Evolutionary conservation across 441 rosid genomes (phyloP), one percentile per base, ranked within the genome.

Genomic region (Erodium trifolium): DNA sequence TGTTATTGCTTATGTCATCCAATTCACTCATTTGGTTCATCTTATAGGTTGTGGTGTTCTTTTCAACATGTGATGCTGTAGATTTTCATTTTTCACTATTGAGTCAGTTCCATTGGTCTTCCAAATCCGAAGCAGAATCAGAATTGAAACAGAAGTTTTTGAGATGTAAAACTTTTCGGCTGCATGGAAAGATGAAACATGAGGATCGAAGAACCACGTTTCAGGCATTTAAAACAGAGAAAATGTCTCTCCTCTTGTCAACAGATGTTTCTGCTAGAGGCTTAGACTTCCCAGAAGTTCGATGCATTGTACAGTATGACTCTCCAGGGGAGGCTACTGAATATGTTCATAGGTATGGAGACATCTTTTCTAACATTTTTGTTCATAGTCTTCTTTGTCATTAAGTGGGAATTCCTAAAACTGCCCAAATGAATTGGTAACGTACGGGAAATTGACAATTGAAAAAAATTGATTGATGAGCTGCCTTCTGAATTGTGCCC

Each of bases 291-390:
- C 97, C 96, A 13, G 83, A 87, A 79, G 97, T 94, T 67, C 84
- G 82, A 78, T 94, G 96, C 77, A 94, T 91, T 71, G 82, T 91
- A 72, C 99, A 94, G 77, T 94, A 94, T 67, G 99, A 94, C 82
- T 91, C 95, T 73, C 96, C 99, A 3, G 99, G 99, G 76, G 99
- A 93, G 82, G 99, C 99, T 63, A 89, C 93, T 10, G 99, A 93
- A 82, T 93, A 93, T 75, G 99, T 91, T 70, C 97, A 91, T 74
- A 90, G 98, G 98, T 93, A 84, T 78, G 23, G 67, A 2, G 3
- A 60, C 72, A 34, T 57, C 12, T 45, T 60, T 65, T 53, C 71
- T 19, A 7, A 10, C 41, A 2, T 35, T 45, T 35, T 59, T 67
- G 23, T 35, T 34, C 27, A n/a, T n/a, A 23, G 5, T 49, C 55